phyloP scores from a whole-genome alignment of 2,329 filamentous ascomycete species.

The Hyphodiscus sp. region DNA sequence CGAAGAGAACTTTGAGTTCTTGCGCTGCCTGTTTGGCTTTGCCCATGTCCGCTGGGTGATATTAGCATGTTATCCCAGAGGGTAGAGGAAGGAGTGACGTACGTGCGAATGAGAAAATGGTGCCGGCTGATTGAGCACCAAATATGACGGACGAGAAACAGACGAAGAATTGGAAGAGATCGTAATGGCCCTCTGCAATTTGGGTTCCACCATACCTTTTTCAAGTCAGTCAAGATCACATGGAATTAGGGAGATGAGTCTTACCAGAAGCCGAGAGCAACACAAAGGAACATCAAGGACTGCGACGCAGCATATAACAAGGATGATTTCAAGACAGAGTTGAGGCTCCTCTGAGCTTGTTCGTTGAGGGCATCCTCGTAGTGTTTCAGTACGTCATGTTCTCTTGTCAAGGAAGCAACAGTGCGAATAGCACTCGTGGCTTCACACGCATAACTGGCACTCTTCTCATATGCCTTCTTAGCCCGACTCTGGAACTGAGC shows the following conservation, averaged over 20 bases:
- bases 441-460: conserved; percentile 85
- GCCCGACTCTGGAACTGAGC: conserved; percentile 72
- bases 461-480: conserved; percentile 71
- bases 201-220: conserved; percentile 65
- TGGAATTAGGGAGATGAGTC: background rate
- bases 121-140: conserved; percentile 84
- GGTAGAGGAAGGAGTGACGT: conserved; percentile 12
- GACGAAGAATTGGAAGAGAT: conserved; percentile 83
- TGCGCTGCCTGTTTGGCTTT: conserved; percentile 82
- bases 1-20: conserved; percentile 76
- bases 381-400: conserved; percentile 67
- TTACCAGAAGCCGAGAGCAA: conserved; percentile 81
- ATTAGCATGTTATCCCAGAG: conserved; percentile 8
- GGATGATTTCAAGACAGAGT: conserved; percentile 71
- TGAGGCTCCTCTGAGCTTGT: conserved; percentile 63
- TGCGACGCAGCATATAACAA: conserved; percentile 78
- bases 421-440: conserved; percentile 91
- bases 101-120: conserved; percentile 78
- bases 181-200: conserved; percentile 64
- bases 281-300: conserved; percentile 74
- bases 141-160: conserved; percentile 86
- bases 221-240: background rate
- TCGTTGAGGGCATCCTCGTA: conserved; percentile 62
- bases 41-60: conserved; percentile 64
- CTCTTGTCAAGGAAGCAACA: conserved; percentile 82